Evolutionary conservation across 1,284 basidiomycete species (phyloP).

Genomic region (Cryptococcus maquisensis): DNA sequence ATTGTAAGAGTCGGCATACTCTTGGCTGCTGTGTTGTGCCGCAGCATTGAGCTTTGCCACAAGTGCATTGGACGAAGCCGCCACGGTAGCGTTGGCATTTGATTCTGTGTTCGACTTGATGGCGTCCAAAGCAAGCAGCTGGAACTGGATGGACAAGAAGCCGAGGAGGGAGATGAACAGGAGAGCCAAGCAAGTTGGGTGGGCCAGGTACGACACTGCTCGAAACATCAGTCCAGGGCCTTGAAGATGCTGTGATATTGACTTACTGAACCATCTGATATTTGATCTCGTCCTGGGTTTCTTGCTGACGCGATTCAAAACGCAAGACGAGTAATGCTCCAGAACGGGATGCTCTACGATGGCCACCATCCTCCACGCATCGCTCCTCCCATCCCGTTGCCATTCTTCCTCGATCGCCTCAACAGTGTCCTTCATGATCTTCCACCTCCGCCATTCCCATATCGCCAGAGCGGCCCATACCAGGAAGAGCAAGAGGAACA

Average conservation of each 20-base stretch:
- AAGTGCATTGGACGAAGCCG: conserved; percentile 66
- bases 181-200: conserved; percentile 81
- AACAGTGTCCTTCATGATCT: conserved; percentile 33
- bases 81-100: conserved; percentile 58
- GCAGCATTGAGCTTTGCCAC: conserved; percentile 70
- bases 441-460: conserved; percentile 47
- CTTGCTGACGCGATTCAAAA: conserved; percentile 22
- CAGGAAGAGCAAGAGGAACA: conserved; percentile 50
- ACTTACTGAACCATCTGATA: conserved; percentile 47
- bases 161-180: conserved; percentile 87
- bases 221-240: not conserved
- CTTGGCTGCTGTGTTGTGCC: conserved; percentile 70
- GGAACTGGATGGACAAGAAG: conserved; percentile 79
- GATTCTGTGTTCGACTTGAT: conserved; percentile 62
- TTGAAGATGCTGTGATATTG: not conserved
- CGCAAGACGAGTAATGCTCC: conserved; percentile 31
- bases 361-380: conserved; percentile 42
- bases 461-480: conserved; percentile 40
- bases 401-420: conserved; percentile 36
- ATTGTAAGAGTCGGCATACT: conserved; percentile 75
- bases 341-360: conserved; percentile 46
- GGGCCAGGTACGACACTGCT: conserved; percentile 73
- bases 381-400: conserved; percentile 17
- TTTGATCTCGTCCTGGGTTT: conserved; percentile 31
- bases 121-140: conserved; percentile 69